Evolutionary conservation across 495 filamentous ascomycete species (phyloP), one percentile per base, ranked within the genome.

Genomic region (Aspergillus nanangensis): DNA sequence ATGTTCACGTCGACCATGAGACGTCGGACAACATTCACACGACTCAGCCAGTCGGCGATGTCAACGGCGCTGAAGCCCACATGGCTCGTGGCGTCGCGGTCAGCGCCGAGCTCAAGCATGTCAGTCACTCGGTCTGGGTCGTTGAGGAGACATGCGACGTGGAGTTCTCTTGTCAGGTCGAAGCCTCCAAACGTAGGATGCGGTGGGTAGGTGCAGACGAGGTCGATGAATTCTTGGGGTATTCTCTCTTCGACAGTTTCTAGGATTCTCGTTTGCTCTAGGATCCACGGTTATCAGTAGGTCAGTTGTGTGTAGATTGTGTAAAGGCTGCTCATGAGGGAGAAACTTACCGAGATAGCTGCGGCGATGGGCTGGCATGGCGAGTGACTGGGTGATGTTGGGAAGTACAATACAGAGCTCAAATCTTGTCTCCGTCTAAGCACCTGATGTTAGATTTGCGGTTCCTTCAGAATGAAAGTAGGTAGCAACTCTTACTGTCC

Each of bases 1-100:
- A 48, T 27, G 31, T 48, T 36, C 15, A 48, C 21, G 31, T 48
- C 4, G 9, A 15, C 21, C 19, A 48, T 18, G 15, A 48, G 45
- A 13, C 29, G 14, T 19, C 42, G 41, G 38, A 35, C 17, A 3
- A 37, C 17, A 9, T 42, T n/a, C 3, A 40, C n/a, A 11, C 31
- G 38, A n/a, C 42, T 25, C 0, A 42, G 45, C 27, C 21, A 19
- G n/a, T 48, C 38, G 18, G 45, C 45, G 14, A 47, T 14, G 8
- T 41, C 45, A 27, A 47, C 27, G 13, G 37, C 36, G 29, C 14
- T 41, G 10, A 17, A 19, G 17, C 45, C 45, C 8, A 15, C 21
- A 18, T 32, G 15, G 15, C 20, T 37, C 7, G 18, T 11, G 27
- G 31, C 45, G 27, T 48, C 38, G 13, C 20, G 38, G 14, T 37